Base-by-base conservation (phyloP, 257 asterid genomes). In the Nicotiana undulata region DNA sequence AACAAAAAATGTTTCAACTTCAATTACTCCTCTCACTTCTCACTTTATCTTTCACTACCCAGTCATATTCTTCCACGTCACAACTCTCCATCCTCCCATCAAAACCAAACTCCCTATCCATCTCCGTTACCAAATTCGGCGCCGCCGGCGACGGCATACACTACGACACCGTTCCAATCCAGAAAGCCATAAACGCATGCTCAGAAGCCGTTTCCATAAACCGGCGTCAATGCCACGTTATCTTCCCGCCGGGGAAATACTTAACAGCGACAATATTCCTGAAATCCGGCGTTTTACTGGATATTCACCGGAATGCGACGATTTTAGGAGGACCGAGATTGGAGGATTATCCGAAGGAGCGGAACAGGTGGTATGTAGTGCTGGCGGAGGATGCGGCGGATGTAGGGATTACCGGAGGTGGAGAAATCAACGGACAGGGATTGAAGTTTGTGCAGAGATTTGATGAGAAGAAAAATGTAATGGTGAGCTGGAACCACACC, bases 361-460 rank as follows among this genome's bases (percentile, higher is more conserved):
- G 79, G 75, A 91, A 86, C 6, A 85, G 51, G 80, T 95, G 99
- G 99, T 93, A 93, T 86, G 98, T 95, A 74, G 89, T 95, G 83
- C 24, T 89, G 88, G 99, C 97, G 85, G 94, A 92, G 88, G 80
- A 86, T 29, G 92, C 86, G 84, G 88, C 16, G 87, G 91, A 91
- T 28, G 94, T 92, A 75, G 98, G 98, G 81, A 93, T 95, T 80
- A 93, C 94, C 60, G 97, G 99, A 81, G 98, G 97, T 70, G 98
- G 99, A 66, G 98, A 91, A 91, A 90, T 95, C 84, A 92, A 95
- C 84, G 99, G 99, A 5, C 99, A 95, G 87, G 97, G 99, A 29
- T 77, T 88, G 92, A 63, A 87, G 84, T 95, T 92, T 76, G 97
- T 95, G 79, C 74, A 29, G 88, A 85, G 90, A 79, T 92, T 95